These are phyloP conservation scores for Pseudozyma thailandica DNA, from an alignment of 1,284 basidiomycete species.

Conservation along the genomic window DNA sequence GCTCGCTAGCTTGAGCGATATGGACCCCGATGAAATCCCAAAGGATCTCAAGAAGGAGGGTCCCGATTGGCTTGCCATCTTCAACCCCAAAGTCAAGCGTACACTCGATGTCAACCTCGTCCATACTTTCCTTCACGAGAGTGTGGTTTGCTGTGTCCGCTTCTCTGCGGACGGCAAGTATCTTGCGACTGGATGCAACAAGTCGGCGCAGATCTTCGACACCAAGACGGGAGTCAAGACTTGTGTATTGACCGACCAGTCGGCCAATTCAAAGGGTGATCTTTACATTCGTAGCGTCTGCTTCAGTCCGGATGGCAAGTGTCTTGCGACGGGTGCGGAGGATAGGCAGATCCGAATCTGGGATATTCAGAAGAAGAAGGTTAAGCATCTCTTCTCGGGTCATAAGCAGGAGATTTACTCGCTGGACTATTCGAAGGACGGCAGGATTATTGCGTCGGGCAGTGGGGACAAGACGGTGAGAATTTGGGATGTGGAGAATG, in stretches of 20 bases:
- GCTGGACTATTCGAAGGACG: conserved; percentile 82
- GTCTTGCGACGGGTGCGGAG: conserved; percentile 66
- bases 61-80: conserved; percentile 92
- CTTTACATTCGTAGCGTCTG: conserved; percentile 67
- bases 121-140: conserved; percentile 91
- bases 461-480: conserved; percentile 89
- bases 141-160: conserved; percentile 87
- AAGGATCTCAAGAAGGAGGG: conserved; percentile 79
- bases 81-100: conserved; percentile 84
- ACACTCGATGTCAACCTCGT: conserved; percentile 86
- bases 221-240: conserved; percentile 83
- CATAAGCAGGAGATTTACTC: conserved; percentile 92
- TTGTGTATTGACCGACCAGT: conserved; percentile 74
- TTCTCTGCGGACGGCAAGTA: conserved; percentile 89
- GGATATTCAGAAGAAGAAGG: conserved; percentile 78
- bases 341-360: conserved; percentile 71
- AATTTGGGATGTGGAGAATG: conserved; percentile 83
- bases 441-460: conserved; percentile 84
- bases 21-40: conserved; percentile 69
- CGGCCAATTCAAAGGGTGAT: conserved; percentile 57
- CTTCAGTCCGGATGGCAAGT: conserved; percentile 66
- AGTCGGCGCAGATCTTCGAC: conserved; percentile 88
- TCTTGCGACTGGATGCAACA: conserved; percentile 89
- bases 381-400: conserved; percentile 77
- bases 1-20: conserved; percentile 61